These are phyloP conservation scores for Cyberlindnera mrakii DNA, from an alignment of 805 yeast species.

Conservation along the genomic window DNA sequence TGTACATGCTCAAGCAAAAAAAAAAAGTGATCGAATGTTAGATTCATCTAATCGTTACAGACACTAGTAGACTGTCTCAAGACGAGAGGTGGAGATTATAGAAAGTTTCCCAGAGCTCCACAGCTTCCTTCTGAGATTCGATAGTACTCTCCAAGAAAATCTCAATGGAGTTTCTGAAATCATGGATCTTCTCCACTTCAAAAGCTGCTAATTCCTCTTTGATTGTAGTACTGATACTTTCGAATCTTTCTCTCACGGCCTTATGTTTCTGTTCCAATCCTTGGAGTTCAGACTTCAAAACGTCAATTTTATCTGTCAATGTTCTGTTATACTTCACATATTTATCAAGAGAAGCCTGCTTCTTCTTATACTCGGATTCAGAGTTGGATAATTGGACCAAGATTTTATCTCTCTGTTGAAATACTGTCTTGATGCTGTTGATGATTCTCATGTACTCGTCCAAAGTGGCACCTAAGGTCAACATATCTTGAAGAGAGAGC, in stretches of 20 bases:
- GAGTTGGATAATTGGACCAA: conserved; percentile 40
- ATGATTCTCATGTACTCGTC: conserved; percentile 82
- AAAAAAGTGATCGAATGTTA: background rate
- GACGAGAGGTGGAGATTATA: conserved; percentile 45
- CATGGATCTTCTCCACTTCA: conserved; percentile 71
- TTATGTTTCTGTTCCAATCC: conserved; percentile 47
- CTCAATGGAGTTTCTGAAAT: conserved; percentile 85
- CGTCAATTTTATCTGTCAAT: conserved; percentile 57
- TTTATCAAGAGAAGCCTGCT: conserved; percentile 40
- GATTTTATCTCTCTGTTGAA: conserved; percentile 65
- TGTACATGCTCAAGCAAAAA: background rate
- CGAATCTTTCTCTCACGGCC: conserved; percentile 52
- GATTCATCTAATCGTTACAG: background rate
- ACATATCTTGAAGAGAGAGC: conserved; percentile 74
- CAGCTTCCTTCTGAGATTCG: conserved; percentile 88
- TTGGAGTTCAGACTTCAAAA: conserved; percentile 53
- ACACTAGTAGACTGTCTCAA: background rate
- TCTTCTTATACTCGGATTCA: conserved; percentile 43
- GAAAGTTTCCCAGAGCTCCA: conserved; percentile 85
- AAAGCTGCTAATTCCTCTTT: conserved; percentile 60
- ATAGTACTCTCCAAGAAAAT: conserved; percentile 84
- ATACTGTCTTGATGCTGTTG: conserved; percentile 65
- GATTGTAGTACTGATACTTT: conserved; percentile 58
- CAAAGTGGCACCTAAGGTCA: conserved; percentile 79
- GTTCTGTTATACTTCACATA: conserved; percentile 39